These are phyloP conservation scores for Xylariaceae sp. DNA, from an alignment of 2,329 filamentous ascomycete species.

Conservation along the genomic window DNA sequence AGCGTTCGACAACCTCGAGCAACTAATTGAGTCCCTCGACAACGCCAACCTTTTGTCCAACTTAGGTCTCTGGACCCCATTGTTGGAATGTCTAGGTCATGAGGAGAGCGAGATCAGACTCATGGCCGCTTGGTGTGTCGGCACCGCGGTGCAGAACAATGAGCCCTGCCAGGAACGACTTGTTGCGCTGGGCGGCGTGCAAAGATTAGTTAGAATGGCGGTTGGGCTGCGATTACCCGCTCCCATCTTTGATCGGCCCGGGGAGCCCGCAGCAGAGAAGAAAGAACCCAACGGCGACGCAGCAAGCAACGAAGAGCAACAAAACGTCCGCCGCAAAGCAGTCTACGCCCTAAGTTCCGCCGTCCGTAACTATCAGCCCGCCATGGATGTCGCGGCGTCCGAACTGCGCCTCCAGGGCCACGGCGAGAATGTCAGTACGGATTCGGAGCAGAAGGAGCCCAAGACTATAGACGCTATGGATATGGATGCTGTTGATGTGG, in stretches of 20 bases:
- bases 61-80: constrained; percentile 75
- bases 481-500: constrained; percentile 78
- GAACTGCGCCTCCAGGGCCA: constrained; percentile 55
- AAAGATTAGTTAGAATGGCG: constrained; percentile 63
- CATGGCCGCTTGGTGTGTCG: constrained; percentile 92
- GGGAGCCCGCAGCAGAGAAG: constrained; percentile 1
- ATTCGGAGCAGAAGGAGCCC: too few species aligned
- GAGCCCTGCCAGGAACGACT: constrained; percentile 73
- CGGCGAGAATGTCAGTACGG: constrained; percentile 48
- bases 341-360: constrained; percentile 83
- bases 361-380: constrained; percentile 84
- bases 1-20: constrained; percentile 93
- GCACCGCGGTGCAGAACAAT: constrained; percentile 97
- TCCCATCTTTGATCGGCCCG: not conserved
- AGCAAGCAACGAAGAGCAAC: constrained; percentile 6
- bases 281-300: constrained; percentile 11
- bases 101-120: constrained; percentile 68
- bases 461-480: constrained; percentile 68
- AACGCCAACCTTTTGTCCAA: constrained; percentile 92
- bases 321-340: constrained; percentile 73
- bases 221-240: constrained; percentile 23
- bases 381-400: constrained; percentile 64
- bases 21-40: constrained; percentile 86
- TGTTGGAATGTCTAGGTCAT: constrained; percentile 66
- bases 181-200: constrained; percentile 61